phyloP scores from a whole-genome alignment of 106 monocot species.

The Allium sativum region DNA sequence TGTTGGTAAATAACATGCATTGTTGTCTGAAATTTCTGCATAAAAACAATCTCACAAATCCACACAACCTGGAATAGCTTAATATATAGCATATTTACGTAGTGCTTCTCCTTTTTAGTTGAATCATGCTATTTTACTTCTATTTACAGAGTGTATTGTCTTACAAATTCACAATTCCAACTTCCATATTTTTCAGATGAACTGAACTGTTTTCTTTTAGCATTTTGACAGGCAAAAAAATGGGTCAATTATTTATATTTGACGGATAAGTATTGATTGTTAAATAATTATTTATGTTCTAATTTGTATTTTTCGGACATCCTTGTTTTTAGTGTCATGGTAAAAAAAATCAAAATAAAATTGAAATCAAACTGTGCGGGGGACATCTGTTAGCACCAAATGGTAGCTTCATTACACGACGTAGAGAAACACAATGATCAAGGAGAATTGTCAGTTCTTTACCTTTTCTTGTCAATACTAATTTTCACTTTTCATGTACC shows the following conservation, averaged over 20 bases:
- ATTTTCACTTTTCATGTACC: not conserved
- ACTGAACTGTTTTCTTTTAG: not conserved
- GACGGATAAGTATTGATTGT: not conserved
- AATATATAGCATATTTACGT: no score
- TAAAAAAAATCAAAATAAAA: not conserved
- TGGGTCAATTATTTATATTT: not conserved
- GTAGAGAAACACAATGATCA: no score
- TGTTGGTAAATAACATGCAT: no score
- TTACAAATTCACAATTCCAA: not conserved
- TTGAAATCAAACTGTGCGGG: not conserved
- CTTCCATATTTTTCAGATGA: conserved; percentile 5
- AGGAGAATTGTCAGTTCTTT: not conserved
- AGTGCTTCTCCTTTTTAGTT: not conserved
- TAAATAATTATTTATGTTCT: not conserved
- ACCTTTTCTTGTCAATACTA: not conserved
- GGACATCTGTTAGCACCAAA: not conserved
- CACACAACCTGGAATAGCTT: no score
- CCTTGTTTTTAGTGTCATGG: not conserved
- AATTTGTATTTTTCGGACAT: not conserved
- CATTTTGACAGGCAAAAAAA: not conserved
- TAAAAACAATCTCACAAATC: no score
- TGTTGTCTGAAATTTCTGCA: no score
- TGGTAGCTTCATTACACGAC: no score
- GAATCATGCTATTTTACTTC: not conserved
- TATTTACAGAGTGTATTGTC: not conserved